phyloP scores from a whole-genome alignment of 1,139 yeast genomes.

The Insectozyma bohioensis region DNA sequence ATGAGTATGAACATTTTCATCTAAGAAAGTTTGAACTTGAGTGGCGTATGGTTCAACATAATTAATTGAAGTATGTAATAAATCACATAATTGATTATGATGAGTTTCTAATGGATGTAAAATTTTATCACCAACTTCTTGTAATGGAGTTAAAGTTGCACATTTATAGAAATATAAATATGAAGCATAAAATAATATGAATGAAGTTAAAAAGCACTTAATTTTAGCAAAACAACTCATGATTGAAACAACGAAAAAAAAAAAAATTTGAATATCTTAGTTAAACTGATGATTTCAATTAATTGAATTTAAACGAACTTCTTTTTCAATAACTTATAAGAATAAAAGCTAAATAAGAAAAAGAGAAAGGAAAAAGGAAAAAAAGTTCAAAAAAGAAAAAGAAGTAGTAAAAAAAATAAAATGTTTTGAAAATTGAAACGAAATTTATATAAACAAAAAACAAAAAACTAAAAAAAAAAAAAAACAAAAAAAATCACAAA shows the following conservation, averaged over 20 bases:
- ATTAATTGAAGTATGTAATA: slow-evolving; percentile 29
- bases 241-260: background rate
- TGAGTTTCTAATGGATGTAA: slow-evolving; percentile 42
- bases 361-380: no score
- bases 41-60: slow-evolving; percentile 34
- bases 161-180: slow-evolving; percentile 46
- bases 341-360: no score
- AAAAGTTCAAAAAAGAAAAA: no score
- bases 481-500: no score
- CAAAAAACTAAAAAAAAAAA: no score
- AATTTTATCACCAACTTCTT: slow-evolving; percentile 27
- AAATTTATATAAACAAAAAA: no score
- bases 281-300: background rate
- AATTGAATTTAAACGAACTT: no score
- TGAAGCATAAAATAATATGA: slow-evolving; percentile 33
- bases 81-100: slow-evolving; percentile 31
- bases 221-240: slow-evolving; percentile 18
- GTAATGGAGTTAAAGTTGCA: slow-evolving; percentile 32
- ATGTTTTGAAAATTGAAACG: no score
- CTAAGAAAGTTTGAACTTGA: slow-evolving; percentile 30
- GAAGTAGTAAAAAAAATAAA: no score
- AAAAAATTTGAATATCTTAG: background rate
- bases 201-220: slow-evolving; percentile 28
- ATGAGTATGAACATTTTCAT: slow-evolving; percentile 37
- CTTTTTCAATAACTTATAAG: no score